phyloP scores from a whole-genome alignment of 495 filamentous ascomycete genomes.

The Lasiosphaeria hispida region DNA sequence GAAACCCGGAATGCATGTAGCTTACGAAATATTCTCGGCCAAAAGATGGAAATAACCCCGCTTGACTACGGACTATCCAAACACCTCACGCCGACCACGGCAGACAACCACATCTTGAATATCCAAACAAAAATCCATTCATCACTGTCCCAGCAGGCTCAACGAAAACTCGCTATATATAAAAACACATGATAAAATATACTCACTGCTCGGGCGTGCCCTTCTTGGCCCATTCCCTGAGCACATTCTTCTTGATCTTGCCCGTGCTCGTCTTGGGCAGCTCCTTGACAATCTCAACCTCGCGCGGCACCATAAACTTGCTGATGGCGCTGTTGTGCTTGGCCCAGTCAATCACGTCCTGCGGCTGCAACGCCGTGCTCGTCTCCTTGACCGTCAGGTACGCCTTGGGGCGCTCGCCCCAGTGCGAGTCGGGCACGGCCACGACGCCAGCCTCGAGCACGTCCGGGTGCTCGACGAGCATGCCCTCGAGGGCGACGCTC shows the following conservation, averaged over 20 bases:
- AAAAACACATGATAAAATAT: neutral
- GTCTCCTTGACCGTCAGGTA: conserved; percentile 78
- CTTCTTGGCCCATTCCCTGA: conserved; percentile 80
- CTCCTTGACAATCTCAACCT: conserved; percentile 84
- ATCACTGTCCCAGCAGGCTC: neutral
- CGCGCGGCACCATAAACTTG: conserved; percentile 92
- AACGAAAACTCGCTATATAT: neutral
- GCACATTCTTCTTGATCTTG: conserved; percentile 92
- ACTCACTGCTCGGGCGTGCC: conserved; percentile 15
- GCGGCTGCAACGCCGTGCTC: conserved; percentile 53
- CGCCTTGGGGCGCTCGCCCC: conserved; percentile 93
- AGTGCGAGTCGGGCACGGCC: conserved; percentile 83
- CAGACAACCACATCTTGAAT: no score
- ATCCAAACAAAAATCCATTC: no score
- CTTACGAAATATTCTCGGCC: neutral
- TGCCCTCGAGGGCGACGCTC: conserved; percentile 84
- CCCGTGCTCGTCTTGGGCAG: conserved; percentile 96
- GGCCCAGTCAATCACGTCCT: conserved; percentile 84
- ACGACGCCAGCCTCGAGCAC: conserved; percentile 91
- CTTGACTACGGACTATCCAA: no score
- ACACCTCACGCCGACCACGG: no score
- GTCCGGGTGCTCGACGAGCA: conserved; percentile 86
- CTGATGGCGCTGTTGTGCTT: conserved; percentile 73
- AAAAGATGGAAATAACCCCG: no score
- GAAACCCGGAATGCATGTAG: neutral